phyloP scores from a whole-genome alignment of 2,329 filamentous ascomycete genomes.

The Lasiodiplodia hormozganensis region DNA sequence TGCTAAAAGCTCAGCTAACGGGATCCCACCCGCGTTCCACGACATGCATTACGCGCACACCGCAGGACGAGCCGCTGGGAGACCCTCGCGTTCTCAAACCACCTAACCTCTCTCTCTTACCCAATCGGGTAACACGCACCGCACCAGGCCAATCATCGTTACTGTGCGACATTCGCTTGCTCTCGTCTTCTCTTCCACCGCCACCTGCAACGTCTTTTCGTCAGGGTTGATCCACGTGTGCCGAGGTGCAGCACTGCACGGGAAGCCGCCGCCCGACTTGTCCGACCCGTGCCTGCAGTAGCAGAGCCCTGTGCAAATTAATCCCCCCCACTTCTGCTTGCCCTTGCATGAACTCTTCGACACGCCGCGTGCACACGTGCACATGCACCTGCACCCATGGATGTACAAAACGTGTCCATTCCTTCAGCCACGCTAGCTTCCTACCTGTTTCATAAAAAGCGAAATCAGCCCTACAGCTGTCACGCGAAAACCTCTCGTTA shows the following conservation, averaged over 20 bases:
- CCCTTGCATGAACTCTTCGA: neutral
- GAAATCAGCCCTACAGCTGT: neutral
- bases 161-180: too few relatives aligned
- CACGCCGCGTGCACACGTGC: neutral
- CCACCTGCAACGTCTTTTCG: neutral
- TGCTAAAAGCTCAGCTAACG: neutral
- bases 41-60: neutral
- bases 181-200: neutral
- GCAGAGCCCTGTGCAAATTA: neutral
- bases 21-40: neutral
- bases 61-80: neutral
- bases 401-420: neutral
- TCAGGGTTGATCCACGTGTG: neutral
- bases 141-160: neutral
- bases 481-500: neutral
- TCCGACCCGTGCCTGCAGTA: neutral
- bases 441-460: neutral
- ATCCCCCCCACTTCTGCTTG: neutral
- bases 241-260: neutral
- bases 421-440: neutral
- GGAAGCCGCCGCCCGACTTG: neutral
- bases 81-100: slow-evolving; percentile 8
- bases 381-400: neutral
- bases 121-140: neutral
- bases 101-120: neutral